Conservation (phyloP, 1,284 basidiomycete species). For the Apiotrichum montevideense region DNA sequence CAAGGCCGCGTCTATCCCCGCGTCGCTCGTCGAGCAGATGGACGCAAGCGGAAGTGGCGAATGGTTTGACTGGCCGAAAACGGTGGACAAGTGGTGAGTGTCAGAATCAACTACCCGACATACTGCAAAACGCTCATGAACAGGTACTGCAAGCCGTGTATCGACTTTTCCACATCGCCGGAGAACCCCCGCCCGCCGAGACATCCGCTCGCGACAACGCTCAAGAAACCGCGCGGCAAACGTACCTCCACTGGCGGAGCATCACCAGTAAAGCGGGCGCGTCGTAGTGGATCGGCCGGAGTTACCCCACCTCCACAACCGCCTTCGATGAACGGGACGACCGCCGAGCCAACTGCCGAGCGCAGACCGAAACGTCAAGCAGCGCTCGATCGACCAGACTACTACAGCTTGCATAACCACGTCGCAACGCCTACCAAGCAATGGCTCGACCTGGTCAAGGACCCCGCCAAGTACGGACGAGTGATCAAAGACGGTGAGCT, state of each 20-base stretch:
- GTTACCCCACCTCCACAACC: not conserved
- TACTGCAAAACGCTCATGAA: not conserved
- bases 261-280: slow-evolving; percentile 6
- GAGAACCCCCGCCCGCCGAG: slow-evolving; percentile 27
- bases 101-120: no score
- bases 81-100: slow-evolving; percentile 38
- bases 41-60: slow-evolving; percentile 17
- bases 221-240: slow-evolving; percentile 20
- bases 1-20: slow-evolving; percentile 22
- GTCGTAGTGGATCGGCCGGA: not conserved
- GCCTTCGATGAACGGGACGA: not conserved
- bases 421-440: slow-evolving; percentile 41
- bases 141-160: slow-evolving; percentile 35
- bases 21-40: slow-evolving; percentile 20
- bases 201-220: slow-evolving; percentile 26
- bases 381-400: slow-evolving; percentile 38
- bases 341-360: slow-evolving; percentile 1
- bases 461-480: slow-evolving; percentile 39
- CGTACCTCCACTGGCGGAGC: not conserved
- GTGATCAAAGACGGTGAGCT: slow-evolving; percentile 33
- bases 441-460: slow-evolving; percentile 43
- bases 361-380: slow-evolving; percentile 40
- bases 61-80: slow-evolving; percentile 39
- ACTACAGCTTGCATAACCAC: slow-evolving; percentile 44
- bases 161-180: slow-evolving; percentile 21